Evolutionary conservation across 352 stramenopile species (phyloP).

Genomic region (Bremia lactucae): DNA sequence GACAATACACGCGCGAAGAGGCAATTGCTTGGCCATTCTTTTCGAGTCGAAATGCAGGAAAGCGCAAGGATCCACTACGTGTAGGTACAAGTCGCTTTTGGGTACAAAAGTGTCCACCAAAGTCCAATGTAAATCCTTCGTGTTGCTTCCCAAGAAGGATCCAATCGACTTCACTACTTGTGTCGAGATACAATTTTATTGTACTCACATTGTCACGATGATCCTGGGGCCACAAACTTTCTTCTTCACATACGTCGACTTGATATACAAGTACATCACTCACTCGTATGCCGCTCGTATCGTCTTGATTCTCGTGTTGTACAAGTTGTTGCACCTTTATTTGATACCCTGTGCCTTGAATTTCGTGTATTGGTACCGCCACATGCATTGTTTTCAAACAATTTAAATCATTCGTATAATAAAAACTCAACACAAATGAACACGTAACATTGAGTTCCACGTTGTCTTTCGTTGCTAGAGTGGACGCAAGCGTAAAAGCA

Average conservation of each 20-base stretch:
- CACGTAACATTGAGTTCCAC: background rate
- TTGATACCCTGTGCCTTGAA: no score
- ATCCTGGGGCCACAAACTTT: conserved; percentile 1
- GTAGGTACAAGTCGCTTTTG: conserved; percentile 40
- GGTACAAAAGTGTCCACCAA: conserved; percentile 21
- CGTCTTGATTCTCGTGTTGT: no score
- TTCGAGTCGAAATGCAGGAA: conserved; percentile 40
- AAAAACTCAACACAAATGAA: no score
- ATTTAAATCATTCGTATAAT: no score
- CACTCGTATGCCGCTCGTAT: no score
- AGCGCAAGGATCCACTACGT: conserved; percentile 33
- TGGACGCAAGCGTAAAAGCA: conserved; percentile 25
- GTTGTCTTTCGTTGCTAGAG: background rate
- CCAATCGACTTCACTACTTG: conserved; percentile 48
- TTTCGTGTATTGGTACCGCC: no score
- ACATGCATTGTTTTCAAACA: no score
- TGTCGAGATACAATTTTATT: conserved; percentile 40
- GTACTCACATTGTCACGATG: background rate
- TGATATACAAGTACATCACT: no score
- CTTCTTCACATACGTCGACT: conserved; percentile 19
- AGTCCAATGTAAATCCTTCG: conserved; percentile 31
- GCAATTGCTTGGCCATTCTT: conserved; percentile 9
- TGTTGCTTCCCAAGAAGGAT: conserved; percentile 53
- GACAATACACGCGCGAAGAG: conserved; percentile 26
- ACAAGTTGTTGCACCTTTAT: no score